Percentiles rank a stretch among this genome's conserved stretches.
phyloP scores from a whole-genome alignment of 257 asterid genomes.

The Nyctanthes arbortristis region DNA sequence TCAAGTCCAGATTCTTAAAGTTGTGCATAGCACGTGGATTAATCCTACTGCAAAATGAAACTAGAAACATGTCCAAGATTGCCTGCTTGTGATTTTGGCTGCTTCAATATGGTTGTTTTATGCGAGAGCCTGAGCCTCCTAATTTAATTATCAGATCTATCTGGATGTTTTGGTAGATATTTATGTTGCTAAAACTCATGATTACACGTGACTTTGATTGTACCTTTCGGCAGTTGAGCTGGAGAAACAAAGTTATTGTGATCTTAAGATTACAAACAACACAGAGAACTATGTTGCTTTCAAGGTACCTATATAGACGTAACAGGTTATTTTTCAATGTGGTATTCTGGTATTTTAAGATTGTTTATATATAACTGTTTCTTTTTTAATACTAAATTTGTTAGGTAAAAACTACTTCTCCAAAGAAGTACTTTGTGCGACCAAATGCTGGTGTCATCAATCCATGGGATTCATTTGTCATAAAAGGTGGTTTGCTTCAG shows the following conservation, averaged over 20 bases:
- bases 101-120: not conserved
- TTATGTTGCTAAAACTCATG: not conserved
- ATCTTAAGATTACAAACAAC: constrained; percentile 71
- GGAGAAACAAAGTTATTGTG: constrained; percentile 81
- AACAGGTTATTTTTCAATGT: not conserved
- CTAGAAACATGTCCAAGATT: not conserved
- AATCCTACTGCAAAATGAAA: not conserved
- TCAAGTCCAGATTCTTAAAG: not conserved
- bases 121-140: not conserved
- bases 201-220: not conserved
- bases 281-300: constrained; percentile 77
- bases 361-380: not conserved
- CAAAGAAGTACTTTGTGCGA: constrained; percentile 82
- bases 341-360: not conserved
- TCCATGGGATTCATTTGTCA: constrained; percentile 71
- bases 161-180: not conserved
- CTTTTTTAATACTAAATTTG: not conserved
- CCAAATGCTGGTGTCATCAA: constrained; percentile 74
- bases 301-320: constrained; percentile 43
- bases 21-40: not conserved
- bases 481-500: constrained; percentile 57
- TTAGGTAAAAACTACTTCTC: constrained; percentile 89
- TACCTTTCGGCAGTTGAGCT: constrained; percentile 58
- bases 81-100: not conserved
- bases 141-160: not conserved